Conservation (phyloP, 2,329 filamentous ascomycete genomes). For the Botryosphaeria dothidea region DNA sequence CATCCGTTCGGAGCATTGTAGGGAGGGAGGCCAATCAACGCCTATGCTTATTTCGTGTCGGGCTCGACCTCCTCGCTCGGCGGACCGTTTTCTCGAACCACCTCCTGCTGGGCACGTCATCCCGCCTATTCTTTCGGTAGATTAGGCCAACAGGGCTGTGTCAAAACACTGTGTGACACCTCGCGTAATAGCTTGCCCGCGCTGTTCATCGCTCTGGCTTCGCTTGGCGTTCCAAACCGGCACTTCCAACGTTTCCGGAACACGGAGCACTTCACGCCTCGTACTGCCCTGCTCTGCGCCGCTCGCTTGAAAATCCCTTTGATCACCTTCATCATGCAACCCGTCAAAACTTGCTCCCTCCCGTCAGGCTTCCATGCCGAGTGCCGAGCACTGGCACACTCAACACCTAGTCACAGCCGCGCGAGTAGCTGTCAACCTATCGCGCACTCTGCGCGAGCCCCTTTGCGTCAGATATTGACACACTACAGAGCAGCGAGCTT, state of each 20-base stretch:
- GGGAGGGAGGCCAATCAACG: neutral
- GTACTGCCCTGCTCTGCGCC: neutral
- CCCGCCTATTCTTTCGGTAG: constrained; percentile 1
- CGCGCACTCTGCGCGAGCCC: neutral
- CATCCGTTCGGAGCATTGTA: neutral
- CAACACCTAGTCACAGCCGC: constrained; percentile 4
- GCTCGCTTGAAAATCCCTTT: constrained; percentile 3
- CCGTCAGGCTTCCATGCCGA: neutral
- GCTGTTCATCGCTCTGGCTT: neutral
- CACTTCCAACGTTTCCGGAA: constrained; percentile 5
- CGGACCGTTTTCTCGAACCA: neutral
- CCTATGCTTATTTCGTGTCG: neutral
- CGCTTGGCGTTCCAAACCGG: constrained; percentile 6
- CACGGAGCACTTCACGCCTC: constrained; percentile 15
- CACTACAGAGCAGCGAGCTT: neutral
- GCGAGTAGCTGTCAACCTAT: neutral
- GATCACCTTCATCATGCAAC: neutral
- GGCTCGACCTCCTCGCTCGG: neutral
- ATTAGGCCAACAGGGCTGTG: constrained; percentile 8
- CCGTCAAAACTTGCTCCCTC: neutral
- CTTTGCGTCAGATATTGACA: constrained; percentile 1
- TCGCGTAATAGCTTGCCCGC: neutral
- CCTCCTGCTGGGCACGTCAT: neutral
- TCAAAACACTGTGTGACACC: constrained; percentile 11
- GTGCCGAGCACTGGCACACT: neutral